Evolutionary conservation across 106 monocot genomes (phyloP), one percentile per base, ranked within the genome.

Genomic region (Acanthochlamys bracteata): DNA sequence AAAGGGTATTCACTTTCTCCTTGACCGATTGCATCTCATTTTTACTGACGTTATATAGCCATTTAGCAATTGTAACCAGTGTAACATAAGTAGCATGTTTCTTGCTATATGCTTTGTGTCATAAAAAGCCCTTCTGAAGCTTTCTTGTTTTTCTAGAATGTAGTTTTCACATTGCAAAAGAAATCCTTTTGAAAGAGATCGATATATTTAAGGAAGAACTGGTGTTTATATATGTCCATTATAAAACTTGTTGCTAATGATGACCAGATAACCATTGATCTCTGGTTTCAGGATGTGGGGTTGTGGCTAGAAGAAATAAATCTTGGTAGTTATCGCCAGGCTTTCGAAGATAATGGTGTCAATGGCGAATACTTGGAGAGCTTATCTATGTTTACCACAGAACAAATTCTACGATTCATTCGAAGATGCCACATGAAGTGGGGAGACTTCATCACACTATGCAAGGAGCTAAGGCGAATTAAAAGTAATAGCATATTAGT

Each of bases 401-500:
- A 95, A 51, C 90, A 95, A 61, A 95, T 95, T 69, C 87, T 95
- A 55, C 79, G 90, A 52, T 95, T 95, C 73, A 95, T 95, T 62
- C 74, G 90, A 64, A 76, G 90, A 23, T 90, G 95, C 66, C 95
- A 90, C 68, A 95, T 95, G 95, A 95, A 90, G 66, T 95, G 95
- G 95, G 95, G 95, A 61, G 95, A 95, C 41, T 95, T 95, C 66
- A 95, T 95, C 49, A 90, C 95, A 46, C 75, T 95, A 14, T 95
- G 95, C 84, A 95, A 90, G 65, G 95, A 95, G 67, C 77, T 95
- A 49, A 76, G 95, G 65, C 90, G 95, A 60, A 95, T 95, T 41
- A 95, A 95, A 87, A 90, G 95, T 95, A 59, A 55, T 0, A 55
- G 21, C 23, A 33, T 3, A 33, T 33, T 33, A 1, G 1, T 33